phyloP scores from a whole-genome alignment of 805 yeast species.

The Sugiyamaella boreocaroliniensis region DNA sequence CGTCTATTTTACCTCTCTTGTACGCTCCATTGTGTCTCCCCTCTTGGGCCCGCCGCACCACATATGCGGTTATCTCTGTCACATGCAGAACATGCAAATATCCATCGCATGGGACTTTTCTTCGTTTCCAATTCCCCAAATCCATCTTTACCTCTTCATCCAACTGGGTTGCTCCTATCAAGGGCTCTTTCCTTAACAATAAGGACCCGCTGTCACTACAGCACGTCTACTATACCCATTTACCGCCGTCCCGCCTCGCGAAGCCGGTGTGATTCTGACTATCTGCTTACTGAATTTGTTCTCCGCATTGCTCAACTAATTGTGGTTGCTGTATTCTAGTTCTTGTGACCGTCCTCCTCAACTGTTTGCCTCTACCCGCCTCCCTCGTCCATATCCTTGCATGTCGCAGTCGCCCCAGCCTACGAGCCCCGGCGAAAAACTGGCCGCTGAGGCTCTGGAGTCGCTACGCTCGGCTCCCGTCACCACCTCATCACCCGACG shows the following conservation, averaged over 20 bases:
- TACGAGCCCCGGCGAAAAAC: not conserved
- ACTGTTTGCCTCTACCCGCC: not conserved
- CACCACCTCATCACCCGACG: not conserved
- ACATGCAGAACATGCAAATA: not conserved
- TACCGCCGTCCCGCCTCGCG: too few relatives aligned
- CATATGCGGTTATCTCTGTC: not conserved
- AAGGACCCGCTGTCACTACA: too few relatives aligned
- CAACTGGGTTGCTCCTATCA: too few relatives aligned
- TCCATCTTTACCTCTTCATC: not conserved
- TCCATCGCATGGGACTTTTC: not conserved
- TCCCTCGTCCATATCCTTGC: not conserved
- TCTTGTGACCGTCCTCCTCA: not conserved
- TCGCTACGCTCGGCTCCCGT: slow-evolving; percentile 20
- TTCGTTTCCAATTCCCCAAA: not conserved
- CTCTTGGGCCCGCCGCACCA: not conserved
- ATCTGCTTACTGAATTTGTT: not conserved
- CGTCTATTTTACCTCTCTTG: too few relatives aligned
- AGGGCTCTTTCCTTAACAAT: too few relatives aligned
- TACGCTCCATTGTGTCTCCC: not conserved
- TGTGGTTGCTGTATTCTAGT: not conserved
- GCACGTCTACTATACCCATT: too few relatives aligned
- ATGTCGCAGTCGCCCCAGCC: not conserved
- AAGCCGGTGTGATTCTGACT: too few relatives aligned
- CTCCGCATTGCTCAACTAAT: not conserved
- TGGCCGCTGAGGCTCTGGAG: slow-evolving; percentile 28